Base-by-base conservation (phyloP, 805 yeast species). In the Candida khao-thaluensis region DNA sequence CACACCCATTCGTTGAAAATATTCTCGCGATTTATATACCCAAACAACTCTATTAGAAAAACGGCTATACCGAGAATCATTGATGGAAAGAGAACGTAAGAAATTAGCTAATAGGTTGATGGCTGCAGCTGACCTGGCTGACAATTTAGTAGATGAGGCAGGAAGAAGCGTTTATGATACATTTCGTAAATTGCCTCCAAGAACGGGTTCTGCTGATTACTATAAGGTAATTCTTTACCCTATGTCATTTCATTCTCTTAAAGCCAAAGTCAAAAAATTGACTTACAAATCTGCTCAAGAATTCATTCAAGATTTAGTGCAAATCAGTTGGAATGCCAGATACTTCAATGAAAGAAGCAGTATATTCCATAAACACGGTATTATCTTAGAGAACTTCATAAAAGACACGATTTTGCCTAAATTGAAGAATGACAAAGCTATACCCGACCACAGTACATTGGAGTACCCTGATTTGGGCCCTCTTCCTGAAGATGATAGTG, bases 261-360 rank as follows among this genome's bases (percentile, higher is more conserved):
- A 42, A 25, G 35, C 36, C 10, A 47, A 34, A 17, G 11, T 24
- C 23, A 38, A 38, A 24, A 17, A 17, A 7, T 25, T 12, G 7
- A 35, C 30, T 17, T 90, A 89, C 63, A 57, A 64, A 4, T 69
- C 69, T 32, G 77, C 86, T 1, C 84, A 81, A 50, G 81, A 79
- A 31, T 89, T 87, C 58, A 64, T 90, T 25, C 74, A 69, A 41
- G 96, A 90, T 59, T 57, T 90, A 43, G 87, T 83, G 0, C 95
- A 86, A 59, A 84, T 91, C 37, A 76, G 87, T 1, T 87, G 95
- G 89, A 91, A 91, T 56, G 96, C 97, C 2, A 77, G 86, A 44
- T 76, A 82, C 33, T 91, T 82, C 61, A 91, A 91, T 60, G 80
- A 79, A 42, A 81, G 79, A 45, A 80, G 73, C 10, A 78, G 89